A percentile compares a stretch with the other conserved stretches of the same genome.
These are phyloP conservation scores for Trametes versicolor DNA, from an alignment of 1,284 basidiomycete genomes.

Conservation along the genomic window DNA sequence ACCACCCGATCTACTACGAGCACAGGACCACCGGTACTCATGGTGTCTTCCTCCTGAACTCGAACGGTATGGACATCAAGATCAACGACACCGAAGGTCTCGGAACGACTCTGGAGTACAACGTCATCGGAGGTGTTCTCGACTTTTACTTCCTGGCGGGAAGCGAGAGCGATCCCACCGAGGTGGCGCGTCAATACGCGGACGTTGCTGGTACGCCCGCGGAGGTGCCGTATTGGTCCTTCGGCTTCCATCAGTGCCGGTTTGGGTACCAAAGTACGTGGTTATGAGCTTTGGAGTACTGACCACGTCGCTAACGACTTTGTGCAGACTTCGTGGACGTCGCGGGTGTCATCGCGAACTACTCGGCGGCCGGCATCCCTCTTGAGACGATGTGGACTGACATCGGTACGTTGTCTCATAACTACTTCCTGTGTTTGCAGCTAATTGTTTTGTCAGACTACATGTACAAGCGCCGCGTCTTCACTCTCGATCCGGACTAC, in stretches of 20 bases:
- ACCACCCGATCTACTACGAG: constrained; percentile 77
- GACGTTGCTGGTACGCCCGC: constrained; percentile 69
- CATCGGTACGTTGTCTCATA: constrained; percentile 56
- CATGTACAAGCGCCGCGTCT: constrained; percentile 73
- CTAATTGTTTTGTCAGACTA: constrained; percentile 58
- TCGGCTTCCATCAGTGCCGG: constrained; percentile 78
- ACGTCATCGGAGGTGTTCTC: constrained; percentile 74
- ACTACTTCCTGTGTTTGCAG: neutral
- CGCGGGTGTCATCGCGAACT: constrained; percentile 67
- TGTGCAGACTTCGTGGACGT: constrained; percentile 66
- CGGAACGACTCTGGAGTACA: constrained; percentile 68
- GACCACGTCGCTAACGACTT: neutral
- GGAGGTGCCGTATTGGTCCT: constrained; percentile 76
- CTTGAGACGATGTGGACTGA: constrained; percentile 84
- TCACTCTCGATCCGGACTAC: constrained; percentile 74
- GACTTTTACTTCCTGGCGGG: constrained; percentile 84
- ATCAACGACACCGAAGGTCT: constrained; percentile 54
- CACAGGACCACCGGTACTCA: constrained; percentile 72
- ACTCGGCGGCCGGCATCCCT: constrained; percentile 67
- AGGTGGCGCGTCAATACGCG: constrained; percentile 73
- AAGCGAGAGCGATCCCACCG: constrained; percentile 65
- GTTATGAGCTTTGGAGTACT: too few species aligned
- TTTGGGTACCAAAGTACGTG: constrained; percentile 68
- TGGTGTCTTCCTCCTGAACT: constrained; percentile 74
- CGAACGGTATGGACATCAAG: constrained; percentile 81